A percentile compares a stretch with the other conserved stretches of the same genome.
Conservation (phyloP, 1,139 yeast species). For the Torulaspora pretoriensis region DNA sequence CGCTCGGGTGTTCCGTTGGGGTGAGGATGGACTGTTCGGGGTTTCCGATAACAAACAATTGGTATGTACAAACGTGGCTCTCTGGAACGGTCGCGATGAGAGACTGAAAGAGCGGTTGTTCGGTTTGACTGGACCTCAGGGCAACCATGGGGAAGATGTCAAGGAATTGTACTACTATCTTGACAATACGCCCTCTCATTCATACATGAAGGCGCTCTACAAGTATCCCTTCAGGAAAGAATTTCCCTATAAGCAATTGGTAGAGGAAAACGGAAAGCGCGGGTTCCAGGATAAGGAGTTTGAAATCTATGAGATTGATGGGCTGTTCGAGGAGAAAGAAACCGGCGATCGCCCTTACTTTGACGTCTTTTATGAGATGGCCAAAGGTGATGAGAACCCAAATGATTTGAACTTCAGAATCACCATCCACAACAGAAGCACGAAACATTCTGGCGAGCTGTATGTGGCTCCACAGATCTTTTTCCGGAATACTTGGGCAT, state of each 20-base stretch:
- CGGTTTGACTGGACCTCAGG: conserved; percentile 90
- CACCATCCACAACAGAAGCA: conserved; percentile 85
- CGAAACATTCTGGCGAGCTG: conserved; percentile 70
- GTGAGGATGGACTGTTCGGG: conserved; percentile 95
- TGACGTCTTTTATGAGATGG: conserved; percentile 89
- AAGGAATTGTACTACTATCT: conserved; percentile 80
- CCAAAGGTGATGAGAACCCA: conserved; percentile 77
- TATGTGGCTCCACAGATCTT: conserved; percentile 83
- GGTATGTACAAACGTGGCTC: conserved; percentile 71
- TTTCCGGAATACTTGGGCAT: conserved; percentile 89
- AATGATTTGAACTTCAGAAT: conserved; percentile 78
- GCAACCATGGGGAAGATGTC: conserved; percentile 95
- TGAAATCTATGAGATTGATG: conserved; percentile 42
- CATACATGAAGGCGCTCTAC: conserved; percentile 88
- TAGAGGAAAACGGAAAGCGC: conserved; percentile 57
- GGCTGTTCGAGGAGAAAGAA: conserved; percentile 28
- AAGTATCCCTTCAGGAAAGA: conserved; percentile 78
- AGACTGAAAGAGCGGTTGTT: conserved; percentile 82
- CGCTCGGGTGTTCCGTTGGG: conserved; percentile 88
- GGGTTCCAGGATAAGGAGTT: conserved; percentile 48
- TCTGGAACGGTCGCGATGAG: conserved; percentile 90
- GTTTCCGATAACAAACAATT: conserved; percentile 81
- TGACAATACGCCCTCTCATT: conserved; percentile 91
- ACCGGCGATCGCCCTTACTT: conserved; percentile 80
- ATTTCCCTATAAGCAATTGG: conserved; percentile 77